These are phyloP conservation scores for Paecilomyces fulvus DNA, from an alignment of 2,329 filamentous ascomycete genomes.

Conservation along the genomic window DNA sequence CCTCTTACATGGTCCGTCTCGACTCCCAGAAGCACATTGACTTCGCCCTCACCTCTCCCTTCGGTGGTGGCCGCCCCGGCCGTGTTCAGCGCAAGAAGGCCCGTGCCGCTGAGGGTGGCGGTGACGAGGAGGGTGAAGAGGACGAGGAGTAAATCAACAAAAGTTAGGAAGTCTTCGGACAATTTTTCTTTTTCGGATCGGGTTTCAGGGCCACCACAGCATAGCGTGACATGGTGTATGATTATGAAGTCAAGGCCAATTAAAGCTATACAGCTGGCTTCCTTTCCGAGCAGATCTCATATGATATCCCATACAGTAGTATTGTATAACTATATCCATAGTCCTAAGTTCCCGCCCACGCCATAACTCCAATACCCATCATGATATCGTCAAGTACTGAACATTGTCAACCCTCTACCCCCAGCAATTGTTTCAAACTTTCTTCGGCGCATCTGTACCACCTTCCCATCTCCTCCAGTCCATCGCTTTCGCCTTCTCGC, in stretches of 20 bases:
- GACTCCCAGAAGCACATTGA: conserved; percentile 99
- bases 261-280: conserved; percentile 27
- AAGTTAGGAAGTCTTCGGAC: conserved; percentile 27
- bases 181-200: conserved; percentile 26
- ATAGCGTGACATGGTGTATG: conserved; percentile 33
- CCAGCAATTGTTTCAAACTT: conserved; percentile 32
- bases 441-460: conserved; percentile 38
- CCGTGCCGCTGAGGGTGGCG: conserved; percentile 75
- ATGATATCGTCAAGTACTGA: conserved; percentile 12
- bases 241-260: conserved; percentile 30
- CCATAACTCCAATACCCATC: conserved; percentile 10
- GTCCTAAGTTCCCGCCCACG: conserved; percentile 12
- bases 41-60: conserved; percentile 95
- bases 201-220: conserved; percentile 30
- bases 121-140: conserved; percentile 55
- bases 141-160: conserved; percentile 63
- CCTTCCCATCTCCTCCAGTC: conserved; percentile 37
- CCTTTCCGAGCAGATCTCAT: conserved; percentile 19
- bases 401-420: conserved; percentile 16
- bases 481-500: conserved; percentile 38
- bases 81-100: conserved; percentile 99
- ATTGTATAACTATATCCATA: background rate
- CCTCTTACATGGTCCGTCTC: conserved; percentile 98
- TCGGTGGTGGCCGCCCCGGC: conserved; percentile 91
- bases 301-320: background rate